These are phyloP conservation scores for Boletus tylopilopsis DNA, from an alignment of 768 basidiomycete genomes.

Conservation along the genomic window DNA sequence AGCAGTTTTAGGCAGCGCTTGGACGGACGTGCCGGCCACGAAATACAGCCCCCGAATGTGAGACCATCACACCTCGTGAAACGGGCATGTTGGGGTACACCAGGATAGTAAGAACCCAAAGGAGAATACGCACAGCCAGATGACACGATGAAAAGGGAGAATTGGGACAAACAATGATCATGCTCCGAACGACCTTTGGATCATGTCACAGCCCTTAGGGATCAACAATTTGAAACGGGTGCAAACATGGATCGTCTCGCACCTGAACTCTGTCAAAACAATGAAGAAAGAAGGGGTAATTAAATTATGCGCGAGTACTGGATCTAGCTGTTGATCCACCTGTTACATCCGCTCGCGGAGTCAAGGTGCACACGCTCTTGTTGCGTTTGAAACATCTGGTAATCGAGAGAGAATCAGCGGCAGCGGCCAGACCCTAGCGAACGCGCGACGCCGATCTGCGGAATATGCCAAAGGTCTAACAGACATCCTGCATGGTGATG, in stretches of 20 bases:
- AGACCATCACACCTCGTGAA: conserved; percentile 14
- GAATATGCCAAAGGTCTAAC: background rate
- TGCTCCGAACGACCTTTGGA: conserved; percentile 5
- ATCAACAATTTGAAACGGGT: conserved; percentile 20
- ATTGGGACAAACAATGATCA: conserved; percentile 1
- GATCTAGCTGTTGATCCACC: conserved; percentile 11
- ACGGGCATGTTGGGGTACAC: conserved; percentile 12
- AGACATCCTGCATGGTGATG: conserved; percentile 12
- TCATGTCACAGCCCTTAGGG: conserved; percentile 8
- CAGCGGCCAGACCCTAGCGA: conserved; percentile 17
- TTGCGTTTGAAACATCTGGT: conserved; percentile 5
- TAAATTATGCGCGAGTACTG: background rate
- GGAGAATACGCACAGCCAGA: conserved; percentile 26
- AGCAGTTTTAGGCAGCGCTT: background rate
- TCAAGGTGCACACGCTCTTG: conserved; percentile 17
- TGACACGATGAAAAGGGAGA: conserved; percentile 9
- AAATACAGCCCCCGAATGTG: background rate
- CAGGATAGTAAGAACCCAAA: conserved; percentile 17
- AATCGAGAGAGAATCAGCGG: conserved; percentile 10
- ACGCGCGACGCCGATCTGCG: conserved; percentile 4
- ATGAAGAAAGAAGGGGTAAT: conserved; percentile 1
- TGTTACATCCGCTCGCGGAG: conserved; percentile 10
- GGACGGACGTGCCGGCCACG: background rate
- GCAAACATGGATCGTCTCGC: conserved; percentile 4
- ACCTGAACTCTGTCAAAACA: conserved; percentile 3